Conservation (phyloP, 1,284 basidiomycete species). For the Xanthoconium separans region DNA sequence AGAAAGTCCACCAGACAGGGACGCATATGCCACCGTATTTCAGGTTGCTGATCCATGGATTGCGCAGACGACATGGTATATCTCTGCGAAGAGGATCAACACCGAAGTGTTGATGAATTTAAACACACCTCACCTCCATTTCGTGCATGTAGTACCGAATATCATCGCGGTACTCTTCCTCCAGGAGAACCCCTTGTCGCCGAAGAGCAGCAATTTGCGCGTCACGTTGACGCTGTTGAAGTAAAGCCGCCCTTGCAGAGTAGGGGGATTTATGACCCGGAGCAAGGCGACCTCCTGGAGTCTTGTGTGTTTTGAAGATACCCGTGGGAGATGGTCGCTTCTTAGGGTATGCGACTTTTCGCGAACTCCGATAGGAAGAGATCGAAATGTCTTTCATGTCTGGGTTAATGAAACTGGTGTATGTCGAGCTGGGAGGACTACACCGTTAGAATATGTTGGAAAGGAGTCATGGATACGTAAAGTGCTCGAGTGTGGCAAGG, state of each 20-base stretch:
- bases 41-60: constrained; percentile 98
- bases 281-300: constrained; percentile 46
- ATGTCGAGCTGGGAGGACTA: constrained; percentile 39
- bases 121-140: constrained; percentile 82
- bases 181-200: constrained; percentile 69
- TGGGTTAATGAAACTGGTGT: constrained; percentile 24
- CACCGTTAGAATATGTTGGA: constrained; percentile 18
- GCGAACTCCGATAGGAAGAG: constrained; percentile 54
- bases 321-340: constrained; percentile 80
- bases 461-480: constrained; percentile 15
- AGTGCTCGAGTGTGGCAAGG: constrained; percentile 2
- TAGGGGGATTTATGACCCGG: constrained; percentile 60
- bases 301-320: constrained; percentile 62
- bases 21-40: constrained; percentile 98
- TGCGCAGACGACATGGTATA: constrained; percentile 86
- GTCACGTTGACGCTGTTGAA: constrained; percentile 66
- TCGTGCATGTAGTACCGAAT: constrained; percentile 92
- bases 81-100: constrained; percentile 46
- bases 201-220: constrained; percentile 65
- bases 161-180: constrained; percentile 95
- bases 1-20: constrained; percentile 98
- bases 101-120: constrained; percentile 3
- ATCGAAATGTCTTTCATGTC: constrained; percentile 75
- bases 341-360: constrained; percentile 70
- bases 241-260: constrained; percentile 54